Conservation (phyloP, 2,329 filamentous ascomycete species). For the Aspergillus sp. region DNA sequence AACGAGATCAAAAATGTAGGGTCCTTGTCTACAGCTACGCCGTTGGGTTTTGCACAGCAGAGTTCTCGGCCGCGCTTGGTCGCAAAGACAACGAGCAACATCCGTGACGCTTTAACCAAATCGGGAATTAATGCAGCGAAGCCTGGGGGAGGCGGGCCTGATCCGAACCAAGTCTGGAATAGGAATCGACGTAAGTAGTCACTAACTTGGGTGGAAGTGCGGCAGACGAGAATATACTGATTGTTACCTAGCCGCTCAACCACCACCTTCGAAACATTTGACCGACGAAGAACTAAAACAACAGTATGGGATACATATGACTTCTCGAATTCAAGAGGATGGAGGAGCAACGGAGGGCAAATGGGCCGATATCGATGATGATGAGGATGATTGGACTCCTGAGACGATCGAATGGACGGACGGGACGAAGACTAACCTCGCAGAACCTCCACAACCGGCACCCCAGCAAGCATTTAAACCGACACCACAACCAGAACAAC, state of each 20-base stretch:
- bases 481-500: slow-evolving; percentile 15
- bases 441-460: slow-evolving; percentile 32
- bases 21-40: slow-evolving; percentile 30
- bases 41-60: slow-evolving; percentile 33
- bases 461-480: not conserved
- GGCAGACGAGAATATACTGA: not conserved
- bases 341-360: slow-evolving; percentile 55
- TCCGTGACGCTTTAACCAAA: slow-evolving; percentile 45
- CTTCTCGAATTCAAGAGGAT: slow-evolving; percentile 56
- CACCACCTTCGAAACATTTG: slow-evolving; percentile 54
- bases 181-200: slow-evolving; percentile 52
- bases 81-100: slow-evolving; percentile 51
- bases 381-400: slow-evolving; percentile 61
- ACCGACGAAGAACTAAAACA: slow-evolving; percentile 62
- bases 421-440: slow-evolving; percentile 56
- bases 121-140: slow-evolving; percentile 38
- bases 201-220: not conserved
- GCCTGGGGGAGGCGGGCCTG: slow-evolving; percentile 46
- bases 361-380: slow-evolving; percentile 62
- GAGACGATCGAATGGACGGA: slow-evolving; percentile 63
- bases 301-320: slow-evolving; percentile 60
- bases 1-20: slow-evolving; percentile 15
- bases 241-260: slow-evolving; percentile 40
- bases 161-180: slow-evolving; percentile 63
- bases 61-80: slow-evolving; percentile 53